Evolutionary conservation across 1,284 basidiomycete species (phyloP).

Genomic region (Ceratobasidium theobromae): DNA sequence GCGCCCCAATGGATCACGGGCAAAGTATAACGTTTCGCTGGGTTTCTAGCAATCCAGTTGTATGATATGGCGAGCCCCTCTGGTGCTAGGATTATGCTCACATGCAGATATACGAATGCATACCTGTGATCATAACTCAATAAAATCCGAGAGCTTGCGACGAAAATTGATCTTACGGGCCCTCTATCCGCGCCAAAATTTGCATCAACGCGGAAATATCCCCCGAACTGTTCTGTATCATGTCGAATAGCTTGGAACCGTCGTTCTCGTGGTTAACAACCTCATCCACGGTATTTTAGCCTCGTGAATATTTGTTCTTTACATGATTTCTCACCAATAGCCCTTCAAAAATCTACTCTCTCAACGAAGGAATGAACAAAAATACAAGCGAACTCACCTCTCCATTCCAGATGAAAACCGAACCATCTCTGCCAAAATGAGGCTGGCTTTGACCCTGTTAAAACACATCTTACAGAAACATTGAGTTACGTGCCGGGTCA

Average conservation of each 20-base stretch:
- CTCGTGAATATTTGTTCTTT: not conserved
- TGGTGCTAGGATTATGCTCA: conserved; percentile 41
- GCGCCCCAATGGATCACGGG: conserved; percentile 87
- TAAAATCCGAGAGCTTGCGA: conserved; percentile 24
- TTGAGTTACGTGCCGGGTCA: conserved; percentile 2
- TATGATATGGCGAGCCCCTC: conserved; percentile 23
- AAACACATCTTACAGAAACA: not conserved
- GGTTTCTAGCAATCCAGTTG: conserved; percentile 45
- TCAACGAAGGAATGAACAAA: conserved; percentile 2
- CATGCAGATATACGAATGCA: conserved; percentile 79
- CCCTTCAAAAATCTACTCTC: conserved; percentile 71
- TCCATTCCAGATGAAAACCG: conserved; percentile 87
- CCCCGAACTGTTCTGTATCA: conserved; percentile 49
- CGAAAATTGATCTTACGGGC: conserved; percentile 69
- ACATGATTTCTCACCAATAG: conserved; percentile 53
- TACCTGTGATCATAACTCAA: conserved; percentile 54
- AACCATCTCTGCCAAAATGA: conserved; percentile 55
- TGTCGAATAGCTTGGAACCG: conserved; percentile 64
- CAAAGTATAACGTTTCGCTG: conserved; percentile 63
- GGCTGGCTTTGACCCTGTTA: conserved; percentile 57
- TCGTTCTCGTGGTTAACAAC: conserved; percentile 69
- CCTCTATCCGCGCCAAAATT: conserved; percentile 70
- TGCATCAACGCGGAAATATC: conserved; percentile 46
- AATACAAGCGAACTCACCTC: conserved; percentile 61
- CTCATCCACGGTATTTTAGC: not conserved